Percentiles rank a stretch among this genome's conserved stretches.
phyloP scores from a whole-genome alignment of 2,329 filamentous ascomycete species.

The Sclerotinia trifoliorum region DNA sequence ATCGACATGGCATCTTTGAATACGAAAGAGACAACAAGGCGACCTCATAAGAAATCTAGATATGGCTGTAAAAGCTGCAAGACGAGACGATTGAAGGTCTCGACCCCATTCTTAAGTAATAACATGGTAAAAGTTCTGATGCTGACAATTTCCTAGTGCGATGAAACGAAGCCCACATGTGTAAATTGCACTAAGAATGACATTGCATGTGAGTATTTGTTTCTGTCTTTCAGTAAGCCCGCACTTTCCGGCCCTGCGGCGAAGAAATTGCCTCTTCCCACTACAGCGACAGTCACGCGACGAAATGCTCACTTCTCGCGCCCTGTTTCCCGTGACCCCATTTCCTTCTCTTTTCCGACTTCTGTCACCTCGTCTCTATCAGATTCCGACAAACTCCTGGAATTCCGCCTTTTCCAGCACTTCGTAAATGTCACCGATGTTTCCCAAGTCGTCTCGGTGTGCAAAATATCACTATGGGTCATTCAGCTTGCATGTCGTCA shows the following conservation, averaged over 20 bases:
- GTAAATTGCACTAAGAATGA: not conserved
- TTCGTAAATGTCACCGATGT: not conserved
- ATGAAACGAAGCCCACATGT: slow-evolving; percentile 15
- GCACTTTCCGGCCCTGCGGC: not conserved
- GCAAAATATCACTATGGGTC: not conserved
- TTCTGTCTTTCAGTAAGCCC: not conserved
- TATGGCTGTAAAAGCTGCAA: slow-evolving; percentile 20
- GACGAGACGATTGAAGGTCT: slow-evolving; percentile 6
- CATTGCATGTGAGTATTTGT: slow-evolving; percentile 4
- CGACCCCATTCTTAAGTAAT: not conserved
- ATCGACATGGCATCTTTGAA: not conserved
- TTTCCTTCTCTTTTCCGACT: slow-evolving; percentile 5
- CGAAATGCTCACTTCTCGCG: not conserved
- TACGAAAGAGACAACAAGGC: not conserved
- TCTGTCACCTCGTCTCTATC: not conserved
- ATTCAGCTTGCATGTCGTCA: slow-evolving; percentile 5
- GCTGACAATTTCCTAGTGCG: not conserved
- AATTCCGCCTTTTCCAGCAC: slow-evolving; percentile 16
- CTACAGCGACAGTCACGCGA: not conserved
- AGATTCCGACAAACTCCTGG: not conserved
- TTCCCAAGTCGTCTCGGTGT: not conserved
- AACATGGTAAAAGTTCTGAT: not conserved
- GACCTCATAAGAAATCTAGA: slow-evolving; percentile 16
- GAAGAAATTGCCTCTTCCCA: not conserved
- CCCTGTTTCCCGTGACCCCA: not conserved